Base-by-base conservation (phyloP, 768 basidiomycete species). In the Leccinum sublutescens region DNA sequence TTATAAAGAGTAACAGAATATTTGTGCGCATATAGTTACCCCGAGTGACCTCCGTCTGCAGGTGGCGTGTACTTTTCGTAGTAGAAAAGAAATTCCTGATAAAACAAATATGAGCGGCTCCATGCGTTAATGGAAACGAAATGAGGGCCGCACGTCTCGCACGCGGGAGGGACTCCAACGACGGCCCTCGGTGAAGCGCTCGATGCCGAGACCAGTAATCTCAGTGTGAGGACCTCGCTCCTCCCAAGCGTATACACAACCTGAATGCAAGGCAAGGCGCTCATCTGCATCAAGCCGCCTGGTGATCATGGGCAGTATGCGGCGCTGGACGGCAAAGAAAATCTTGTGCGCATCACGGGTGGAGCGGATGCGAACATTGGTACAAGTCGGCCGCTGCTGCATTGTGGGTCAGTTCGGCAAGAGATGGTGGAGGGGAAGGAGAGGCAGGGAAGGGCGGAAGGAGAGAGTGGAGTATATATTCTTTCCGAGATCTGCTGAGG, bases 111-210 rank as follows among this genome's bases (percentile, higher is more conserved):
- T 68, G 52, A 65, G 62, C 9, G 55, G 17, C 10, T n/a, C 10
- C 54, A 55, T 63, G 54, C 50, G 23, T 9, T 19, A 45, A 45
- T 19, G 33, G 40, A 47, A 57, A 53, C 38, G n/a, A 57, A 40
- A 50, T 55, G 59, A 57, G 55, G n/a, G 40, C 68, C 86, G 60
- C 67, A 89, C 89, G 72, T 93, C 91, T 72, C 91, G 82, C 58
- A 93, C 89, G 56, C 91, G 84, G 52, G 89, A 91, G 43, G 91
- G 86, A 45, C 87, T 88, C 91, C 91, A 93, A 63, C 86, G 81
- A 66, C 86, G 81, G 23, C 91, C 91, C 70, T 93, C 91, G 4
- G 91, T 93, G 74, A 91, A 93, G 29, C 91, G 82, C 68, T 93
- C 91, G 68, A 93, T 93, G 31, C 89, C 88, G 33, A 90, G 79